Base-by-base conservation (phyloP, 805 yeast species). In the Lipomyces spencermartinsiae region DNA sequence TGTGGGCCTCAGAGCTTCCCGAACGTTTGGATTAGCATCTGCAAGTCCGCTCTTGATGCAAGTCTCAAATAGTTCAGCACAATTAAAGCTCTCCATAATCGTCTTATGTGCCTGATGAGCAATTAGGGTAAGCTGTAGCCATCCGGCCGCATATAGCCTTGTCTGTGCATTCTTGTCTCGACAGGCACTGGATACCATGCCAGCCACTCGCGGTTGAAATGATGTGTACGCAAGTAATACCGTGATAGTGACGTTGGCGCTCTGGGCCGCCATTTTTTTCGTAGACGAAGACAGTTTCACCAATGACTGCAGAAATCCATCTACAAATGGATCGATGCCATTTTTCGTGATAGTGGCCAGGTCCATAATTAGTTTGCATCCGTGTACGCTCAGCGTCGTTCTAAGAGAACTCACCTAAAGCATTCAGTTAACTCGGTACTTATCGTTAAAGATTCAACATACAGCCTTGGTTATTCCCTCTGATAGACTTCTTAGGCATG, bases 1-100 rank as follows among this genome's bases (percentile, higher is more conserved):
- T 0, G 92, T 83, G 2, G 82, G 80, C 76, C 97, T 84, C 81
- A 89, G 90, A 0, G 86, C 80, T 73, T 88, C 96, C 71, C 98
- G 83, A 0, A 91, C 97, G 0, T 85, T 80, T 0, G 93, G 92
- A 67, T 90, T 89, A 0, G 97, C 91, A 76, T 93, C 98, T 0
- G 86, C 76, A 0, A 95, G 80, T 25, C 94, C 89, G 72, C 86
- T 88, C 2, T 79, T 68, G 0, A 92, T 74, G 70, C 87, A 80
- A 59, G 82, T 85, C 43, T 82, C 87, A 0, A 88, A 77, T 3
- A 78, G 73, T 19, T 83, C 90, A 9, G 81, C 64, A 12, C 80
- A 80, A 58, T 80, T 73, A 0, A 80, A 59, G 60, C 65, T 60
- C 60, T 77, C 79, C 59, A 78, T 58, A 63, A 78, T 75, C 68